Evolutionary conservation across 1,139 yeast genomes (phyloP).

Genomic region (Suhomyces wounanorum): DNA sequence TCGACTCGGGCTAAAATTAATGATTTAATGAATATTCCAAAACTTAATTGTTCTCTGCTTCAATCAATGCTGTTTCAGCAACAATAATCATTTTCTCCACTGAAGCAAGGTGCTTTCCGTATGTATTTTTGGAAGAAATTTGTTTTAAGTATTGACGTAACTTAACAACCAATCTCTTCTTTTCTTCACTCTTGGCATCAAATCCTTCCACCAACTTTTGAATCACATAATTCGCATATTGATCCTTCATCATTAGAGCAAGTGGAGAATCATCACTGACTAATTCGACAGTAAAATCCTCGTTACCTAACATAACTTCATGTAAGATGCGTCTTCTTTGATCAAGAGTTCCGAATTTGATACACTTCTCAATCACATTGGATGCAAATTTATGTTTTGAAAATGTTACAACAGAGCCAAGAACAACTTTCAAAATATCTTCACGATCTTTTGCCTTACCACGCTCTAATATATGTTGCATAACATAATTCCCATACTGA

Average conservation of each 20-base stretch:
- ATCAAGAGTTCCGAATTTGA: conserved; percentile 63
- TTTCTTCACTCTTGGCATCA: conserved; percentile 66
- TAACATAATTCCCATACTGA: conserved; percentile 96
- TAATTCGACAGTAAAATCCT: conserved; percentile 39
- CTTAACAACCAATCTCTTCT: conserved; percentile 58
- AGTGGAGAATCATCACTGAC: conserved; percentile 59
- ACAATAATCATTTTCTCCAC: conserved; percentile 75
- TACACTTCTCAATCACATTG: conserved; percentile 94
- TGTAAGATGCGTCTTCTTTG: conserved; percentile 67
- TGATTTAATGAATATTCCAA: background rate
- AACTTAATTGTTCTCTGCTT: conserved; percentile 30
- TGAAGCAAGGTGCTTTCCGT: conserved; percentile 85
- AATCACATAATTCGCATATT: conserved; percentile 94
- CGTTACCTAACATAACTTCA: conserved; percentile 58
- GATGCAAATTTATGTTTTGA: conserved; percentile 97
- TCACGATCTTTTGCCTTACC: conserved; percentile 56
- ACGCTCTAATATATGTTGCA: conserved; percentile 89
- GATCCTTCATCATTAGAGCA: conserved; percentile 94
- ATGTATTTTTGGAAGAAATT: conserved; percentile 53
- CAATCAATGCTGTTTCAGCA: conserved; percentile 51
- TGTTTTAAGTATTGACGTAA: conserved; percentile 63
- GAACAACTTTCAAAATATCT: conserved; percentile 42
- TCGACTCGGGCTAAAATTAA: background rate
- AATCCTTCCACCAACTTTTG: conserved; percentile 87
- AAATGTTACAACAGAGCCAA: conserved; percentile 69